phyloP scores from a whole-genome alignment of 1,284 basidiomycete genomes.

The Rhodotorula sp. region DNA sequence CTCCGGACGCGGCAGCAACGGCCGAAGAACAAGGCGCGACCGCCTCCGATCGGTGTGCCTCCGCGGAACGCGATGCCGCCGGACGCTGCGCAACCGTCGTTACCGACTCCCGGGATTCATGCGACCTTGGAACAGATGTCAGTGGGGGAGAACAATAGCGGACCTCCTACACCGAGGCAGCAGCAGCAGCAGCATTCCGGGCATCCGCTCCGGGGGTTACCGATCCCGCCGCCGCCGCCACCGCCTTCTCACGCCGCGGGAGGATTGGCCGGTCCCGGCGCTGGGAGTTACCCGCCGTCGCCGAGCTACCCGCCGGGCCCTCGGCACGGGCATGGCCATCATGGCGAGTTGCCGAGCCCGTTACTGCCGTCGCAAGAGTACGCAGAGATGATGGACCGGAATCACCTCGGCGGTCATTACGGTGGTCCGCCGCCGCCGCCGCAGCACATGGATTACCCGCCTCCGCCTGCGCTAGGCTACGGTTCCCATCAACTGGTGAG shows the following conservation, averaged over 20 bases:
- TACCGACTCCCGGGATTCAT: constrained; percentile 26
- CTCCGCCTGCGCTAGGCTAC: constrained; percentile 32
- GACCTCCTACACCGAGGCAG: background rate
- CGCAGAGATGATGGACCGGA: constrained; percentile 35
- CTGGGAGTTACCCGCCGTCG: constrained; percentile 21
- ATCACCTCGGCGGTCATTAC: constrained; percentile 14
- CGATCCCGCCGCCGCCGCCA: constrained; percentile 21
- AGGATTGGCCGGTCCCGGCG: background rate
- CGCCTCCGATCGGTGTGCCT: constrained; percentile 54
- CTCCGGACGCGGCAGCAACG: constrained; percentile 40
- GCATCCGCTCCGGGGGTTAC: constrained; percentile 14
- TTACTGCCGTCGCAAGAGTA: constrained; percentile 30
- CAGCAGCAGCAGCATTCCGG: constrained; percentile 20
- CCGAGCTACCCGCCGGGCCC: constrained; percentile 5
- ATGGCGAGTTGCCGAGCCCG: constrained; percentile 15
- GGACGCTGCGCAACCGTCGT: background rate
- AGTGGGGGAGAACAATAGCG: background rate
- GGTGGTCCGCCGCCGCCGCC: background rate
- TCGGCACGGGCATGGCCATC: background rate
- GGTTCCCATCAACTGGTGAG: constrained; percentile 10
- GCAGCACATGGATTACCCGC: constrained; percentile 14
- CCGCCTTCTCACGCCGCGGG: background rate
- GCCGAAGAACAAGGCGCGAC: constrained; percentile 28
- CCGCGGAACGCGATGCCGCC: constrained; percentile 41
- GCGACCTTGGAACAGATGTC: constrained; percentile 22